Percentiles rank a stretch among this genome's conserved stretches.
phyloP scores from a whole-genome alignment of 176 grass and related monocot genomes.

The Panicum miliaceum region DNA sequence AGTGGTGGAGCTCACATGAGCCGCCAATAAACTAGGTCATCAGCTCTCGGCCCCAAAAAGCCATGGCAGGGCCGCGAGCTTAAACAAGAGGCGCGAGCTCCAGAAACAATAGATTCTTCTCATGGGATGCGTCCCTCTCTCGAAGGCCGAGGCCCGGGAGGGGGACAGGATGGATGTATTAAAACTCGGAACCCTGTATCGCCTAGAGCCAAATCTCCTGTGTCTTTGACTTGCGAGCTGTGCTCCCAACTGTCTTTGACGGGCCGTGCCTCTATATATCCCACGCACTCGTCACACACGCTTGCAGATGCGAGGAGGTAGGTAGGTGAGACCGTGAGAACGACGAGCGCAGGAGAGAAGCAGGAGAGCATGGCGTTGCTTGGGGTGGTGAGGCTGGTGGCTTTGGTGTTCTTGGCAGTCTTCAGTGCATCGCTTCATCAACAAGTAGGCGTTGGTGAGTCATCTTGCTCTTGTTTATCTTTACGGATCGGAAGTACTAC shows the following conservation, averaged over 20 bases:
- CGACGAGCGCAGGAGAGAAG: slow-evolving; percentile 17
- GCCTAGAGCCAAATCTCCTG: slow-evolving; percentile 52
- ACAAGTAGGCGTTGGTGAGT: slow-evolving; percentile 65
- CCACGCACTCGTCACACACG: not conserved
- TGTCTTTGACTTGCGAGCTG: slow-evolving; percentile 68
- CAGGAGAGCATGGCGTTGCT: slow-evolving; percentile 49
- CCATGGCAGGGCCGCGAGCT: slow-evolving; percentile 25
- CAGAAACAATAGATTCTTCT: slow-evolving; percentile 80
- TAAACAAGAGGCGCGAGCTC: slow-evolving; percentile 48
- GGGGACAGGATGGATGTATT: slow-evolving; percentile 57
- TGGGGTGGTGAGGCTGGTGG: slow-evolving; percentile 47
- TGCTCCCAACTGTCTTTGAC: slow-evolving; percentile 44
- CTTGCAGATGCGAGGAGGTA: slow-evolving; percentile 6
- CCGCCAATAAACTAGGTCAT: slow-evolving; percentile 61
- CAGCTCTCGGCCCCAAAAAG: slow-evolving; percentile 44
- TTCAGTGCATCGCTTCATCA: slow-evolving; percentile 62
- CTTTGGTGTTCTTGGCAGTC: slow-evolving; percentile 48
- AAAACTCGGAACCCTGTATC: slow-evolving; percentile 48
- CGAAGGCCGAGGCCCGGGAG: slow-evolving; percentile 49
- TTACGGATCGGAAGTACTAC: too few species aligned
- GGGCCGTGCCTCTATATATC: slow-evolving; percentile 36
- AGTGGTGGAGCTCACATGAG: slow-evolving; percentile 86
- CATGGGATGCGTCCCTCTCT: slow-evolving; percentile 50
- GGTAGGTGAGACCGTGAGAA: slow-evolving; percentile 24
- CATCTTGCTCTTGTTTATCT: not conserved